A percentile compares a stretch with the other conserved stretches of the same genome.
phyloP scores from a whole-genome alignment of 495 filamentous ascomycete genomes.

The Pseudevernia furfuracea region DNA sequence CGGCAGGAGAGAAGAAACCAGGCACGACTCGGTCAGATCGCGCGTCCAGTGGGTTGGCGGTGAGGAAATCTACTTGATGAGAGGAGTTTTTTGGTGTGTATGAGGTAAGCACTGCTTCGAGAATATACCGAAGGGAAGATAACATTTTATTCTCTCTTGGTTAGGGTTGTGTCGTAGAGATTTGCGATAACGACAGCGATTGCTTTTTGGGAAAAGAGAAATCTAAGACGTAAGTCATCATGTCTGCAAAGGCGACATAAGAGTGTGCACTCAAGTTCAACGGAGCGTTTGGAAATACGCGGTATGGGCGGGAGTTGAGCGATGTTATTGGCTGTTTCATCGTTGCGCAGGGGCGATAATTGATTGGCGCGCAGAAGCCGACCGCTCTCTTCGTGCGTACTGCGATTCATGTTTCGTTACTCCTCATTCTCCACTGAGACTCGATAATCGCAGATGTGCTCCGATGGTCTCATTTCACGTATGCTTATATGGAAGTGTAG shows the following conservation, averaged over 20 bases:
- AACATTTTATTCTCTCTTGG: background rate
- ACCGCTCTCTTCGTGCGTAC: background rate
- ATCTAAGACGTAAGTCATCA: background rate
- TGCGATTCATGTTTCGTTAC: background rate
- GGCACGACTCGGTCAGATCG: background rate
- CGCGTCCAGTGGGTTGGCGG: background rate
- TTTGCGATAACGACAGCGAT: background rate
- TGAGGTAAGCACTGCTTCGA: background rate
- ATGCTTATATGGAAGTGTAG: background rate
- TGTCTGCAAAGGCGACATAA: background rate
- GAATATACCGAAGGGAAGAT: background rate
- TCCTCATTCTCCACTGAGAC: background rate
- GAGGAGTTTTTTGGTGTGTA: background rate
- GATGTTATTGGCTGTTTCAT: conserved; percentile 2
- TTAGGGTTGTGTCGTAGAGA: background rate
- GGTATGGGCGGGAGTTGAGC: background rate
- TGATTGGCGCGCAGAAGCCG: background rate
- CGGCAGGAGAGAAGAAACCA: background rate
- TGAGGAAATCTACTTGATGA: too few species aligned
- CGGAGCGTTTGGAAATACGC: background rate
- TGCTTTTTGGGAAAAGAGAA: background rate
- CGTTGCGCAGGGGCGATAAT: background rate
- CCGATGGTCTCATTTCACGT: background rate
- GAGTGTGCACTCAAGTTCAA: background rate
- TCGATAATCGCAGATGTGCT: background rate